Percentiles rank a stretch among this genome's conserved stretches.
Evolutionary conservation across 2,329 filamentous ascomycete species (phyloP).

Genomic region (Phoma sp.): DNA sequence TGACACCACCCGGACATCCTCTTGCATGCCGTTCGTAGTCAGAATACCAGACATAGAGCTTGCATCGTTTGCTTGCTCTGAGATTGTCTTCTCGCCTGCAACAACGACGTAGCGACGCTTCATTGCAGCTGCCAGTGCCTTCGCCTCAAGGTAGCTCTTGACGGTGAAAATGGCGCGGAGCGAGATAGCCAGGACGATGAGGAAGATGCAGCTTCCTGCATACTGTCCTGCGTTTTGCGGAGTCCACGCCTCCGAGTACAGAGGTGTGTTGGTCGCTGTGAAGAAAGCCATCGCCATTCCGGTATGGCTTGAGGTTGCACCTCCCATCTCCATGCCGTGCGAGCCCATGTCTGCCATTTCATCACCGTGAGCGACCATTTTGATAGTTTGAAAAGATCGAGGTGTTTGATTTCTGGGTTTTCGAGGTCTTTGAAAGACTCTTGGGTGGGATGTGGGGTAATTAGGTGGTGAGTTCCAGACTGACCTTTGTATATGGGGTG

Average conservation of each 20-base stretch:
- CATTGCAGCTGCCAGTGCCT: slow-evolving; percentile 77
- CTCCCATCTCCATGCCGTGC: slow-evolving; percentile 28
- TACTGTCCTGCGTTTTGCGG: slow-evolving; percentile 75
- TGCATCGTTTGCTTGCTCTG: slow-evolving; percentile 62
- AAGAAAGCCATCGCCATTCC: slow-evolving; percentile 70
- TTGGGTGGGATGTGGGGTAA: slow-evolving; percentile 2
- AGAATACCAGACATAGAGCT: slow-evolving; percentile 71
- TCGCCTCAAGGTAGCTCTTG: slow-evolving; percentile 66
- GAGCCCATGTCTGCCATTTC: slow-evolving; percentile 31
- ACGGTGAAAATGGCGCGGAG: slow-evolving; percentile 76
- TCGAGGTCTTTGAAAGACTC: neutral
- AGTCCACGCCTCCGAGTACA: slow-evolving; percentile 76
- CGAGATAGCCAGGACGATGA: slow-evolving; percentile 76
- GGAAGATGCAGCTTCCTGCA: slow-evolving; percentile 90
- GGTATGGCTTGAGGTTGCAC: slow-evolving; percentile 26
- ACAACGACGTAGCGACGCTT: slow-evolving; percentile 80
- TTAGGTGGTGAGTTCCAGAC: slow-evolving; percentile 42
- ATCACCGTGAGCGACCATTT: slow-evolving; percentile 41
- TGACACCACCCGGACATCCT: slow-evolving; percentile 77
- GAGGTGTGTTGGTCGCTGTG: slow-evolving; percentile 65
- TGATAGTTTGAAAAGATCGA: slow-evolving; percentile 3
- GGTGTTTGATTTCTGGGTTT: neutral
- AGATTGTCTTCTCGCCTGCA: slow-evolving; percentile 66
- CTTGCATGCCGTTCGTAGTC: slow-evolving; percentile 80
- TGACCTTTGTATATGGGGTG: slow-evolving; percentile 24